Evolutionary conservation across 176 grass and related monocot genomes (phyloP).

Genomic region (Oryza meridionalis): DNA sequence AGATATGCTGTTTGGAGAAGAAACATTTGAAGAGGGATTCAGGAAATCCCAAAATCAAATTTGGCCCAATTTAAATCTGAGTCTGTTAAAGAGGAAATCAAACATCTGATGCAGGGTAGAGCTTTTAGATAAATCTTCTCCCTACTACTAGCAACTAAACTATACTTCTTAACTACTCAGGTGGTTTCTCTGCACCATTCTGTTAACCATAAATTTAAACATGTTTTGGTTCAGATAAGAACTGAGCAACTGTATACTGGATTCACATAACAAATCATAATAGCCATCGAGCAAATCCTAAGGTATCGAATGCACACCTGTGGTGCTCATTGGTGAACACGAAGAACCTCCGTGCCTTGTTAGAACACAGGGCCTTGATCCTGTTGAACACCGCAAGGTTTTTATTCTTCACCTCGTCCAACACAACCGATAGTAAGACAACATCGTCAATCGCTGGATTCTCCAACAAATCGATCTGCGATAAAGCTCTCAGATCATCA

Average conservation of each 20-base stretch:
- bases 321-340: constrained; percentile 94
- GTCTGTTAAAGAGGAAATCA: not conserved
- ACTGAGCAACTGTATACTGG: not conserved
- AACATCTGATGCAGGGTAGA: not conserved
- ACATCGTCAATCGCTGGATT: constrained; percentile 84
- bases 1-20: not conserved
- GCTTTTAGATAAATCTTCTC: not conserved
- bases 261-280: not conserved
- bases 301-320: constrained; percentile 48
- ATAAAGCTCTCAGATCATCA: constrained; percentile 10
- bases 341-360: constrained; percentile 76
- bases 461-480: constrained; percentile 93
- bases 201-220: not conserved
- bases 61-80: not conserved
- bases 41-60: constrained; percentile 5
- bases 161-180: not conserved
- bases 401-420: constrained; percentile 95
- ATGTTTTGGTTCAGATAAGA: not conserved
- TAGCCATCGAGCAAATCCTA: not conserved
- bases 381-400: constrained; percentile 87
- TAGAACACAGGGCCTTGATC: constrained; percentile 84
- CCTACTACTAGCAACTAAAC: not conserved
- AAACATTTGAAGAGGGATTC: not conserved
- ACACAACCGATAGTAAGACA: constrained; percentile 84
- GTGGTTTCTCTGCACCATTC: not conserved